Evolutionary conservation across 202 grass and related monocot species (phyloP), one percentile per base, ranked within the genome.

Genomic region (Miscanthus sacchariflorus): DNA sequence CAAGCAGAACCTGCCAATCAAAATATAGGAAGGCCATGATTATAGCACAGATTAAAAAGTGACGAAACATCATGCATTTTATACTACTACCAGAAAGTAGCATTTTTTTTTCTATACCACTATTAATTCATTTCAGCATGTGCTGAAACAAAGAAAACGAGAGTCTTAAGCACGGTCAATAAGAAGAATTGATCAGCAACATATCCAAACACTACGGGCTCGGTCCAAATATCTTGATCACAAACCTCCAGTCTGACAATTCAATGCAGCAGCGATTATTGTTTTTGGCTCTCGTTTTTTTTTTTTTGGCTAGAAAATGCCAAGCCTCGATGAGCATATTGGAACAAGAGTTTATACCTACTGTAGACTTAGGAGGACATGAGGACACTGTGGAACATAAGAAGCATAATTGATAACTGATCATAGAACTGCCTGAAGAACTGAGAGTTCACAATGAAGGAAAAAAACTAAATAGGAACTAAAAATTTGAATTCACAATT

Each of bases 1-100:
- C 96, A 95, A 40, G 96, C 93, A 81, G 96, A 98, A 75, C 96
- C 96, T 98, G 89, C 30, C 3, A n/a, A 68, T 49, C n/a, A 49
- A 73, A 81, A 81, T 3, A 84, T 13, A 14, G 5, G 40, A 49
- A 21, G 6, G 58, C 18, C 67, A 50, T 72, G 4, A 63, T 63
- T 14, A 78, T 25, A 64, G 21, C 21, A 63, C 21, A 25, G 59
- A 64, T 24, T 64, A 24, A 64, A 9, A 12, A n/a, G 36, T 25
- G n/a, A 64, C 1, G 0, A 64, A 64, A 12, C n/a, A 25, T 21
- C 0, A 2, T 3, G 54, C 5, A 54, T 59, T 59, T 19, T n/a
- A n/a, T 59, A 59, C 54, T 59, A 19, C 13, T 15, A 49, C 12
- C 48, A 30, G 28, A 30, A 30, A 30, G 28, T 30, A 6, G 9